Base-by-base conservation (phyloP, 768 basidiomycete genomes). In the Trametes maxima region DNA sequence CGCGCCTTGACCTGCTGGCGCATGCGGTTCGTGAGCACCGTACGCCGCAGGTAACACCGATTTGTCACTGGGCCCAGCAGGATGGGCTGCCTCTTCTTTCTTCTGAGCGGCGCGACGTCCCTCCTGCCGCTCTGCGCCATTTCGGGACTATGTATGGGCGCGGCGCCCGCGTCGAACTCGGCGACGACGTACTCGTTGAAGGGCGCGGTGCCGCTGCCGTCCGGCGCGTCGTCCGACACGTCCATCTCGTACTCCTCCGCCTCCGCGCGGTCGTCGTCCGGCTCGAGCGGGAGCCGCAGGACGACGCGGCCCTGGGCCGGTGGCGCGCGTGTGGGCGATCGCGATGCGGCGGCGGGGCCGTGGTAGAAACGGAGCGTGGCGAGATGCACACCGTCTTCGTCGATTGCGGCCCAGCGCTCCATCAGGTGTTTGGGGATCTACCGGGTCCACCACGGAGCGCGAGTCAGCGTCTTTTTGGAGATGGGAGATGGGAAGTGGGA, bases 361-460 rank as follows among this genome's bases (percentile, higher is more conserved):
- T 77, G 77, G 74, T 92, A 95, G 13, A 95, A 84, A 0, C 92
- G 84, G 50, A 96, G 81, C 7, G 87, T 89, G 6, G 91, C 94
- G 0, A 95, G 81, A 62, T 90, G 87, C 3, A 89, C 76, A 59
- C 88, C 89, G 54, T 90, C 89, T 3, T 81, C 79, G 56, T 85
- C 78, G 24, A 92, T 81, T 28, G 84, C 77, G 25, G 85, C 74
- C 94, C 94, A 96, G 43, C 88, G 81, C 65, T 91, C 87, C 77
- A 94, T 82, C 47, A 95, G 75, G 71, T 88, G 90, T 70, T 89
- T 88, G 0, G 93, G 94, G 44, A 95, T 84, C 90, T 92, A 74
- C 43, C 5, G 14, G 19, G 46, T 13, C 16, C 22, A 3, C n/a
- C 39, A 35, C 42, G 42, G 57, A 45, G 39, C 35, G 24, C 48